Base-by-base conservation (phyloP, 2,329 filamentous ascomycete species). In the Verticillium zaregamsianum region DNA sequence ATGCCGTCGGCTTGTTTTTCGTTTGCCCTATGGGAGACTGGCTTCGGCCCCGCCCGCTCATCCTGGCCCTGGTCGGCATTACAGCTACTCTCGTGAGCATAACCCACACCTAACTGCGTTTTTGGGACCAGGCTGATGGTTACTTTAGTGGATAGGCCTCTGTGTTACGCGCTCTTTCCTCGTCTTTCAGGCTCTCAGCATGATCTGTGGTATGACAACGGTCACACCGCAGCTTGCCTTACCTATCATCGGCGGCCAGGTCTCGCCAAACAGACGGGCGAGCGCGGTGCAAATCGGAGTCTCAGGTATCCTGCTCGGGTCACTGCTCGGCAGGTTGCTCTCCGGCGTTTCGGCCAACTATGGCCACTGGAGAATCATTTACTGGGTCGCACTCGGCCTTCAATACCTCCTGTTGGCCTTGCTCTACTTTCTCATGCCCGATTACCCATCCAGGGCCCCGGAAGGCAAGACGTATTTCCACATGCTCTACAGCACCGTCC, bases 151-250 rank as follows among this genome's bases (percentile, higher is more conserved):
- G 85, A 81, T 93, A 59, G 88, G 85, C 0, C 80, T 93, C 5
- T 92, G 89, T 64, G 70, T 92, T 1, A 93, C 91, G 0, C 76
- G 75, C 2, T 82, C 81, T 4, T 89, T 93, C 65, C 70, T 76
- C 0, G 80, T 82, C 8, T 94, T 94, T 72, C 80, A 85, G 1
- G 86, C 81, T 2, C 79, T 94, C 31, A 91, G 88, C 7, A 93
- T 90, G 74, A 76, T 93, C 59, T 86, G 86, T 11, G 87, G 88
- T 17, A 75, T 90, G 23, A 89, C 89, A 4, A 94, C 91, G 0
- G 90, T 94, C 3, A 94, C 91, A 2, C 91, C 90, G 17, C 87
- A 89, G 73, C 77, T 89, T 60, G 91, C 94, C 89, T 86, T 94
- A 14, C 91, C 91, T 0, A 79, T 95, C 0, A 90, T 93, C 0